Evolutionary conservation across 1,139 yeast species (phyloP), one percentile per base, ranked within the genome.

Genomic region (Williopsis jadinii): DNA sequence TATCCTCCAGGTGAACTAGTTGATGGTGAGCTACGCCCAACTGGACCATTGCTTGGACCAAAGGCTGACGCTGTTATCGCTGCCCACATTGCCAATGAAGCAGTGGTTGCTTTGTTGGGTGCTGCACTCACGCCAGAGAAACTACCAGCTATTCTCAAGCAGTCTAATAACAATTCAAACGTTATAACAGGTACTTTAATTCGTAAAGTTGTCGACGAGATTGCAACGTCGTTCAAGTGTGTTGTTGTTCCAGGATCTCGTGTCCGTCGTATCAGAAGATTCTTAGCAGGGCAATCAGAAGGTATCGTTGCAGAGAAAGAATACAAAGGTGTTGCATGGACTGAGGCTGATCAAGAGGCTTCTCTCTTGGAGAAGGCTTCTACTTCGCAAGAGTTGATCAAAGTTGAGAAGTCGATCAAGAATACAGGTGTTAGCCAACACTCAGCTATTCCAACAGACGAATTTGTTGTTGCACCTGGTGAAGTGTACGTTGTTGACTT

Each of bases 211-310:
- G 97, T 88, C 26, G 95, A 92, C 59, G 71, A 79, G 19, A 73
- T 92, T 56, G 97, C 96, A 24, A 73, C 73, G 47, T 71, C 84
- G 2, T 92, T 80, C 67, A 78, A 83, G 61, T 87, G 95, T 69
- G 71, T 72, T 41, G 87, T 92, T 46, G 85, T 84, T 34, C 97
- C 97, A 35, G 95, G 96, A 1, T 84, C 96, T 34, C 82, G 87
- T 60, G 84, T 92, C 34, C 81, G 98, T 67, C 76, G 96, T 62
- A 73, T 90, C 46, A 78, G 96, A 69, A 77, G 97, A 59, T 92
- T 90, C 58, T 76, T 92, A 59, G 95, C 95, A 29, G 98, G 98
- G 41, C 98, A 92, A 69, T 83, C 90, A 46, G 95, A 86, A 56
- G 87, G 87, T 55, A 73, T 86, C 44, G 95, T 90, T 49, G 92